Base-by-base conservation (phyloP, 2,329 filamentous ascomycete species). In the Beauveria sp. region DNA sequence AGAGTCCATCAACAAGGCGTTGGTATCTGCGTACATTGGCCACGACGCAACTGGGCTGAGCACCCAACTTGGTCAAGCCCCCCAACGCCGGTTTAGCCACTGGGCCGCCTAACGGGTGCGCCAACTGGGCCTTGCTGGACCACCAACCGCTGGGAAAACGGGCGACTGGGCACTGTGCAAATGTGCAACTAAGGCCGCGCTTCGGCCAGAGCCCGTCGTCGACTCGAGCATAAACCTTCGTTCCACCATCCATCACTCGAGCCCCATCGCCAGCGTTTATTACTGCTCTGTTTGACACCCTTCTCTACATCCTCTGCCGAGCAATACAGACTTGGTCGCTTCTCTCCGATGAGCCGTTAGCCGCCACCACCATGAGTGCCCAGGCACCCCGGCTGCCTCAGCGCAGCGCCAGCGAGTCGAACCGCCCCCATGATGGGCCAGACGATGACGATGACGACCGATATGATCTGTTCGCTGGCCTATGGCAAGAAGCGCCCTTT, bases 401-500 rank as follows among this genome's bases (percentile, higher is more conserved):
- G 41, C 60, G 47, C 60, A 57, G 41, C 14, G 47, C 26, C 54
- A 48, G 48, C 51, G 50, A 56, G 43, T 53, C 44, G 24, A 34
- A 40, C 47, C 55, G 55, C 52, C 64, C 28, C 54, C 55, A 54
- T 59, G 55, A 54, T 55, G 60, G 56, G 48, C 63, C 43, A 61
- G 62, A 18, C 67, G 64, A 67, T 65, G 63, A 67, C 66, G 63
- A 50, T 22, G 46, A 65, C 61, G 67, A 69, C 56, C 80, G 82
- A 30, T 67, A 73, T 34, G 81, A 84, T 61, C 68, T 86, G 55
- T 70, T 85, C 22, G 79, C 79, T 55, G 81, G 80, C 12, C 77
- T 88, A 37, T 88, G 85, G 85, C 81, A 84, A 64, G 78, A 83
- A 59, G 82, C 82, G 3, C 79, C 80, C 2, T 87, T 87, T 66